phyloP scores from a whole-genome alignment of 345 rosid genomes.

The Erysimum cheiranthoides region DNA sequence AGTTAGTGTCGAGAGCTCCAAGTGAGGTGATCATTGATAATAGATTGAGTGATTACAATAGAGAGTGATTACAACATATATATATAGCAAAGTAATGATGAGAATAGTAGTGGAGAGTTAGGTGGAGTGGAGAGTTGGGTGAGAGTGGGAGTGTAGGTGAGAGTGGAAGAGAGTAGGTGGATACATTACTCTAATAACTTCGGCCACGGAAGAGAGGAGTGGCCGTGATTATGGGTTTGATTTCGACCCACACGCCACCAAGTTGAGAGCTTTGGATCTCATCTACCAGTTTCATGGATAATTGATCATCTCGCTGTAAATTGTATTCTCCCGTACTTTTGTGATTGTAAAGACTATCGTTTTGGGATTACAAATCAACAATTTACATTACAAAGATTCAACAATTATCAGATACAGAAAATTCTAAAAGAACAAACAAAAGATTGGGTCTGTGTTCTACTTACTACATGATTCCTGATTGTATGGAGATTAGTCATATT shows the following conservation, averaged over 20 bases:
- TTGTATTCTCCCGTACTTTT: neutral
- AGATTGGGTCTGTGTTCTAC: constrained; percentile 24
- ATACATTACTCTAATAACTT: too few species aligned
- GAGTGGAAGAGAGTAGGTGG: too few species aligned
- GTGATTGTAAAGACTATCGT: constrained; percentile 15
- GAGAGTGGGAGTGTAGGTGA: too few species aligned
- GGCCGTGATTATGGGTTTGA: constrained; percentile 49
- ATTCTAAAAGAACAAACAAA: constrained; percentile 15
- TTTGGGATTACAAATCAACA: constrained; percentile 20
- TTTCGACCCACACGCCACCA: constrained; percentile 59
- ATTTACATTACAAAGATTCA: constrained; percentile 19
- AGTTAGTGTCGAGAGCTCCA: constrained; percentile 53
- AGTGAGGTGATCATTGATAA: constrained; percentile 45
- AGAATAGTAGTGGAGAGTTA: too few species aligned
- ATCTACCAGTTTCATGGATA: constrained; percentile 80
- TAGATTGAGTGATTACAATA: too few species aligned
- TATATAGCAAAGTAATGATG: too few species aligned
- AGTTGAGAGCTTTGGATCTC: constrained; percentile 75
- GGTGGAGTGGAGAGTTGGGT: too few species aligned
- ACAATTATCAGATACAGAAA: neutral
- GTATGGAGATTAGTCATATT: neutral
- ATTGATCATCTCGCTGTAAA: neutral
- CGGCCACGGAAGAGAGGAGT: constrained; percentile 53
- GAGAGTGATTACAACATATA: too few species aligned
- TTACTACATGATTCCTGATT: constrained; percentile 7